Percentiles rank a stretch among this genome's conserved stretches.
These are phyloP conservation scores for Xylaria sp. DNA, from an alignment of 2,329 filamentous ascomycete species.

Conservation along the genomic window DNA sequence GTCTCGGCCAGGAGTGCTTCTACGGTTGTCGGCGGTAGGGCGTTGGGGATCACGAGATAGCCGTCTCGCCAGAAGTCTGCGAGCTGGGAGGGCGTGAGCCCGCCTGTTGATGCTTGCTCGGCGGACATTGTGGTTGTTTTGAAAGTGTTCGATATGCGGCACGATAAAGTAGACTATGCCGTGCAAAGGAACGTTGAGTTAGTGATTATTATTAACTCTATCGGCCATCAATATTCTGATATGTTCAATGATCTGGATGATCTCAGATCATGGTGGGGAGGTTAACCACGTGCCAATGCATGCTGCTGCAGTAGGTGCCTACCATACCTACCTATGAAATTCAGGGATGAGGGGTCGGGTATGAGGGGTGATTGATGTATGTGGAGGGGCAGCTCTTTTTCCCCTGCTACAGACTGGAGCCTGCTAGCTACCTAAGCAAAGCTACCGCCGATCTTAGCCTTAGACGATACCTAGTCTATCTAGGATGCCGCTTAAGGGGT, in stretches of 20 bases:
- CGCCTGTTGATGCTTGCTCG: slow-evolving; percentile 43
- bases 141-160: too few species aligned
- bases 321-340: background rate
- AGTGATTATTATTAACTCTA: too few species aligned
- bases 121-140: slow-evolving; percentile 23
- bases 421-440: background rate
- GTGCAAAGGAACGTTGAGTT: too few species aligned
- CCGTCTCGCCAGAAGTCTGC: slow-evolving; percentile 79
- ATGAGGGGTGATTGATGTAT: background rate
- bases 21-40: slow-evolving; percentile 71
- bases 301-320: slow-evolving; percentile 3
- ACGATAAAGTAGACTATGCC: too few species aligned
- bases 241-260: too few species aligned
- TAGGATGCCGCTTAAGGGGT: background rate
- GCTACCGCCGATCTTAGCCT: background rate
- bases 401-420: too few species aligned
- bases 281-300: slow-evolving; percentile 4
- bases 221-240: background rate
- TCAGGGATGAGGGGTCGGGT: slow-evolving; percentile 6
- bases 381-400: background rate
- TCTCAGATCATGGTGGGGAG: background rate
- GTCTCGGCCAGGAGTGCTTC: slow-evolving; percentile 75
- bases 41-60: slow-evolving; percentile 85
- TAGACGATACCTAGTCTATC: background rate
- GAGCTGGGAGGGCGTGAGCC: slow-evolving; percentile 75